Evolutionary conservation across 2,329 filamentous ascomycete species (phyloP), one percentile per base, ranked within the genome.

Genomic region (Cordyceps militaris): DNA sequence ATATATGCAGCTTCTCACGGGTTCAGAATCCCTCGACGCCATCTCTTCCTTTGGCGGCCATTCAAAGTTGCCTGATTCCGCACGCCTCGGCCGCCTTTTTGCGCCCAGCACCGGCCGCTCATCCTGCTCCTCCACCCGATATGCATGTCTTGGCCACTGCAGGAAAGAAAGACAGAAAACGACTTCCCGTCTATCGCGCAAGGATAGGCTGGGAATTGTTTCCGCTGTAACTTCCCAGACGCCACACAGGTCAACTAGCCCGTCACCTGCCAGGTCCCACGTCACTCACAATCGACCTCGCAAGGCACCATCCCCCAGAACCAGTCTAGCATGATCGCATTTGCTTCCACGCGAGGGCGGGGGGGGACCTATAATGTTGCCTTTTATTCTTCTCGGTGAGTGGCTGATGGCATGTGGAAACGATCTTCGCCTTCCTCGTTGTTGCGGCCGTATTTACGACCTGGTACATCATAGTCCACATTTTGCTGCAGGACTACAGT

Each of bases 81-180:
- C 49, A 42, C 49, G 24, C 49, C 26, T 42, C 21, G 23, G 36
- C 34, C 34, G 34, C 36, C 24, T 8, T 32, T 32, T 30, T 52
- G 50, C 50, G 36, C 26, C 26, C 38, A 30, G 14, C n/a, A 13
- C 28, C 24, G 34, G 4, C 34, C 19, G 13, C 5, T 26, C n/a
- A 14, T 47, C 32, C n/a, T n/a, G n/a, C n/a, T n/a, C n/a, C n/a
- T n/a, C n/a, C n/a, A n/a, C n/a, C n/a, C 32, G 14, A 11, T 14
- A 36, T 42, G 36, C 50, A 43, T 3, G 50, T 53, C 50, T 53
- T 32, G 26, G 43, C 50, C 50, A 38, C 38, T 34, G 50, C 50
- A 32, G 24, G 24, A 43, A 23, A 11, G 32, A 32, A n/a, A 38
- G 14, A 21, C 49, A 42, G 11, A 13, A 38, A 4, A 13, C 34